Base-by-base conservation (phyloP, 2,329 filamentous ascomycete genomes). In the Xylaria multiplex region DNA sequence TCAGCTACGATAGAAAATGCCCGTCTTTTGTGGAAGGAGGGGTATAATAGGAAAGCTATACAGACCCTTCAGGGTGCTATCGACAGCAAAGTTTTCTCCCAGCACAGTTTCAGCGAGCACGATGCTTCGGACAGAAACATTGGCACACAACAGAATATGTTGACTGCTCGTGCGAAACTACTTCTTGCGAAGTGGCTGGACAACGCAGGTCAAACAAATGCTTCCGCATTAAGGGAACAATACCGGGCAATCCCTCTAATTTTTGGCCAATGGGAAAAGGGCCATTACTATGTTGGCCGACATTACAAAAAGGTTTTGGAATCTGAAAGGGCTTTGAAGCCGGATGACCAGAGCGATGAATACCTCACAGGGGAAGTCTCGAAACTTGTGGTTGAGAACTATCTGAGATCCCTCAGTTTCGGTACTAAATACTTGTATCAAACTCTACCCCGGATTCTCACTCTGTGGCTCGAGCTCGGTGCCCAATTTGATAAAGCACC, bases 291-390 rank as follows among this genome's bases (percentile, higher is more conserved):
- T 77, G 86, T 99, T 9, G 96, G 96, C 5, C 93, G 95, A 53
- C 93, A 98, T 79, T 99, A 99, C 84, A 96, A 97, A 77, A 99
- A 97, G 78, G 86, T 98, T 3, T 83, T 97, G 2, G 95, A 98
- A 73, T 92, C 93, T 0, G 93, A 98, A 77, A 94, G 93, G 78
- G 83, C 86, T 1, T 86, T 97, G 59, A 89, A 91, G 43, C 83
- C 87, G 19, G 87, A 90, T 32, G 93, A 94, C 69, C 93, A 97
- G 78, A 90, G 86, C 48, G 90, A 93, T 60, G 84, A 87, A 65
- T 93, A 89, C 73, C 80, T 96, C 62, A 92, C 88, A 11, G 96
- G 96, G 45, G 94, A 97, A 76, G 88, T 90, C 22, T 90, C 93
- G 2, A 79, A 94, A 75, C 85, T 97, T 16, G 92, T 99, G 42